These are phyloP conservation scores for Ogataea henricii DNA, from an alignment of 805 yeast species.

Conservation along the genomic window DNA sequence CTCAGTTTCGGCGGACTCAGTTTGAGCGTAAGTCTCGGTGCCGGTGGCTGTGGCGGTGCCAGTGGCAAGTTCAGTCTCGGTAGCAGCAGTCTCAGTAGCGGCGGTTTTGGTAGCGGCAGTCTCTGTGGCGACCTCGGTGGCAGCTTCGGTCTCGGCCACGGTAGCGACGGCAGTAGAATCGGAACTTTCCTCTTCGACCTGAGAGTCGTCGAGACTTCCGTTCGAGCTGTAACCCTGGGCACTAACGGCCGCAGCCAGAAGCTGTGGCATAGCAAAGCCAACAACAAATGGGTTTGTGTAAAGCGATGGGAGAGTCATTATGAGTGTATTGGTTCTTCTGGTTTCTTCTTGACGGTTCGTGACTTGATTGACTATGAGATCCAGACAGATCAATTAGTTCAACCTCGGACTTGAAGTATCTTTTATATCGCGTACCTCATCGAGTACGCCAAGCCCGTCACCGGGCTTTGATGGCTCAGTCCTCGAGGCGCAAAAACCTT, in stretches of 20 bases:
- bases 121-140: conserved; percentile 3
- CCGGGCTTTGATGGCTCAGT: conserved; percentile 3
- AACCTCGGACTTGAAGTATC: neutral
- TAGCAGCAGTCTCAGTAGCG: conserved; percentile 11
- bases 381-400: neutral
- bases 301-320: conserved; percentile 16
- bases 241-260: conserved; percentile 9
- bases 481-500: neutral
- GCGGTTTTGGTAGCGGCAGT: neutral
- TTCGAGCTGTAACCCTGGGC: conserved; percentile 9
- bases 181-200: conserved; percentile 4
- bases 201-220: conserved; percentile 23
- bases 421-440: neutral
- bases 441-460: neutral
- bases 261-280: conserved; percentile 15
- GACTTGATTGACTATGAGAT: neutral
- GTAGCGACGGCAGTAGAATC: conserved; percentile 3
- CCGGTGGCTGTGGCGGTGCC: conserved; percentile 9
- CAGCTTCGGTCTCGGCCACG: conserved; percentile 3
- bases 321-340: neutral
- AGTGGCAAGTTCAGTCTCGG: neutral
- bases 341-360: neutral
- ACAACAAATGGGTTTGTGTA: conserved; percentile 11
- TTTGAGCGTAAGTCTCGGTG: neutral
- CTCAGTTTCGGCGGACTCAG: neutral